Percentiles rank a stretch among this genome's conserved stretches.
phyloP scores from a whole-genome alignment of 306 rosid genomes.

The Trifolium pratense region DNA sequence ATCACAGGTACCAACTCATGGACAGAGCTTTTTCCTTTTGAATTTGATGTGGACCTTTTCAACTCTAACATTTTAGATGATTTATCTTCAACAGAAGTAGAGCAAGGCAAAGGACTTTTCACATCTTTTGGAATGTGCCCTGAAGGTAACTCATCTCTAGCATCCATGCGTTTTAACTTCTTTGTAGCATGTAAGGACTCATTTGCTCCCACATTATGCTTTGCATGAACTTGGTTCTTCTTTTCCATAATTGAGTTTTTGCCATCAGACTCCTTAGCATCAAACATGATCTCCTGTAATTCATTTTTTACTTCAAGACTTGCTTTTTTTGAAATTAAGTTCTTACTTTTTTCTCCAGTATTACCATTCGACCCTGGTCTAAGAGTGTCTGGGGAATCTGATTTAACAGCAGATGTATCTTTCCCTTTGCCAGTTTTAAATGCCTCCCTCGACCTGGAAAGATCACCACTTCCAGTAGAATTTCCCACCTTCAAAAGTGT shows the following conservation, averaged over 20 bases:
- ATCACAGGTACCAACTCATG: constrained; percentile 56
- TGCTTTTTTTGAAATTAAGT: constrained; percentile 44
- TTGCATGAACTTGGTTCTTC: constrained; percentile 57
- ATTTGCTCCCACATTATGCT: constrained; percentile 53
- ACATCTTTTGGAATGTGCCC: constrained; percentile 52
- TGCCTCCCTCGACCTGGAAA: constrained; percentile 51
- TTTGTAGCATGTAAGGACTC: constrained; percentile 61
- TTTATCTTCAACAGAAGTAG: constrained; percentile 55
- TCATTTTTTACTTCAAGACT: constrained; percentile 50
- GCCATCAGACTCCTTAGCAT: constrained; percentile 49
- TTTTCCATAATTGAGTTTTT: constrained; percentile 51
- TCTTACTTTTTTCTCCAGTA: constrained; percentile 60
- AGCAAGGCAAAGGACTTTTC: constrained; percentile 52
- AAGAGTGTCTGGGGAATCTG: constrained; percentile 49
- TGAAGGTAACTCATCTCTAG: constrained; percentile 47
- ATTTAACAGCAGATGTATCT: constrained; percentile 47
- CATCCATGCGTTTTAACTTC: constrained; percentile 60
- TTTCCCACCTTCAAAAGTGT: constrained; percentile 49
- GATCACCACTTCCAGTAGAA: constrained; percentile 45
- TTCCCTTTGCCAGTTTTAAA: constrained; percentile 59
- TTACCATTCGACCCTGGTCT: constrained; percentile 49
- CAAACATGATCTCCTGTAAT: constrained; percentile 39
- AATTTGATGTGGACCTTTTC: constrained; percentile 54
- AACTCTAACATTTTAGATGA: constrained; percentile 53
- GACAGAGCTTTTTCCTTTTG: constrained; percentile 65